A percentile compares a stretch with the other conserved stretches of the same genome.
Evolutionary conservation across 352 stramenopile genomes (phyloP).

Genomic region (Phytopythium cucurbitacearum): DNA sequence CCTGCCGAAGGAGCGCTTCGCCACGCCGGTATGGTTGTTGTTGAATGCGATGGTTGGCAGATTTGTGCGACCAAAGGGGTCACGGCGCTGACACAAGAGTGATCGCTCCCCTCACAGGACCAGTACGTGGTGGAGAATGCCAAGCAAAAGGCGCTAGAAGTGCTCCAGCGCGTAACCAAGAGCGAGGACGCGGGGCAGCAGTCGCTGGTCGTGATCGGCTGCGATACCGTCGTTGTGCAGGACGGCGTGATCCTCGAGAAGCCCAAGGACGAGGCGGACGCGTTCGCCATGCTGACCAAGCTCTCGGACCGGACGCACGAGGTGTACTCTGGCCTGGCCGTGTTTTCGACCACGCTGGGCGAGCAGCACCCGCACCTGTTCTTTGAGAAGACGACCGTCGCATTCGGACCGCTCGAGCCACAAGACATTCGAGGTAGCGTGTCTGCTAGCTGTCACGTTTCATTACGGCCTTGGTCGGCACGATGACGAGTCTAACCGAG

Average conservation of each 20-base stretch:
- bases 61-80: not conserved
- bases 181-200: conserved; percentile 3
- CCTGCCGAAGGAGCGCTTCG: conserved; percentile 64
- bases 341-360: conserved; percentile 51
- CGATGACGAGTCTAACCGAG: conserved; percentile 1
- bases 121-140: conserved; percentile 79
- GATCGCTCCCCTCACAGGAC: conserved; percentile 22
- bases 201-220: conserved; percentile 66
- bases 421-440: conserved; percentile 58
- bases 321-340: conserved; percentile 86
- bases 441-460: not conserved
- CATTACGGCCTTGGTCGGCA: not conserved
- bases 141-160: conserved; percentile 72
- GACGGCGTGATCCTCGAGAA: conserved; percentile 89
- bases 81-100: not conserved
- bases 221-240: conserved; percentile 87
- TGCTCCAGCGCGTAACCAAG: conserved; percentile 37
- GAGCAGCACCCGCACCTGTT: conserved; percentile 54
- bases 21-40: conserved; percentile 34
- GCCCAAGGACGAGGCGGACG: conserved; percentile 74
- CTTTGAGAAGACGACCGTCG: conserved; percentile 59
- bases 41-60: not conserved
- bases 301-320: conserved; percentile 73
- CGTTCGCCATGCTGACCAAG: conserved; percentile 70
- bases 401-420: conserved; percentile 47